A percentile compares a stretch with the other conserved stretches of the same genome.
phyloP scores from a whole-genome alignment of 108 stramenopile genomes.

The Cyclotella atomus region DNA sequence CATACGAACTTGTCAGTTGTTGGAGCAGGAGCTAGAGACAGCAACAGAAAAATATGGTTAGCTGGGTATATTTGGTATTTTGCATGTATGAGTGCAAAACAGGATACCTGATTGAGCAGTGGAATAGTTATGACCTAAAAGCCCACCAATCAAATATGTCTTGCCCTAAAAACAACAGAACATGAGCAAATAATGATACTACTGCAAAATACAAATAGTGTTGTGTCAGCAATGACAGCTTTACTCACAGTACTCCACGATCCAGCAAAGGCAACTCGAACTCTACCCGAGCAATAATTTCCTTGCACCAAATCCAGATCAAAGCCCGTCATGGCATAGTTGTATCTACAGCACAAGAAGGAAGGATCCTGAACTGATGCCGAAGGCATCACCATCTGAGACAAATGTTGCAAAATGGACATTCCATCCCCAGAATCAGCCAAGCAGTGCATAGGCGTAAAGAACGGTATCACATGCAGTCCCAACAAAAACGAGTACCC shows the following conservation, averaged over 20 bases:
- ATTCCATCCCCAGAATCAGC: conserved; percentile 1
- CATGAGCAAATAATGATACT: neutral
- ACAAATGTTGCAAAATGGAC: conserved; percentile 24
- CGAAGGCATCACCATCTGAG: conserved; percentile 2
- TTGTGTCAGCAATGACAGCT: neutral
- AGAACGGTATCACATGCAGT: conserved; percentile 39
- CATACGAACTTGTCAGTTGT: conserved; percentile 53
- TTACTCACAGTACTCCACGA: conserved; percentile 37
- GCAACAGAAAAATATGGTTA: too few species aligned
- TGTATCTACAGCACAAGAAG: conserved; percentile 44
- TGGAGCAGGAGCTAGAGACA: conserved; percentile 28
- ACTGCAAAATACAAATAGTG: too few species aligned
- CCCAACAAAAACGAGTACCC: conserved; percentile 36
- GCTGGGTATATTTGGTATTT: too few species aligned
- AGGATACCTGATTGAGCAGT: conserved; percentile 34
- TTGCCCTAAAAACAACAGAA: conserved; percentile 14
- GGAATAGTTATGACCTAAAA: conserved; percentile 43
- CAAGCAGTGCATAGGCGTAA: conserved; percentile 46
- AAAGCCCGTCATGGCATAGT: conserved; percentile 48
- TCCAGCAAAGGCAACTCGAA: conserved; percentile 46
- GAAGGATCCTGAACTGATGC: conserved; percentile 7
- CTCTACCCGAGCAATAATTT: conserved; percentile 48
- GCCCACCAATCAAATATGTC: conserved; percentile 38
- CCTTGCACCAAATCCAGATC: conserved; percentile 25
- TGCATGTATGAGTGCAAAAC: too few species aligned